Base-by-base conservation (phyloP, 2,329 filamentous ascomycete species). In the Xenoacremonium recifei region DNA sequence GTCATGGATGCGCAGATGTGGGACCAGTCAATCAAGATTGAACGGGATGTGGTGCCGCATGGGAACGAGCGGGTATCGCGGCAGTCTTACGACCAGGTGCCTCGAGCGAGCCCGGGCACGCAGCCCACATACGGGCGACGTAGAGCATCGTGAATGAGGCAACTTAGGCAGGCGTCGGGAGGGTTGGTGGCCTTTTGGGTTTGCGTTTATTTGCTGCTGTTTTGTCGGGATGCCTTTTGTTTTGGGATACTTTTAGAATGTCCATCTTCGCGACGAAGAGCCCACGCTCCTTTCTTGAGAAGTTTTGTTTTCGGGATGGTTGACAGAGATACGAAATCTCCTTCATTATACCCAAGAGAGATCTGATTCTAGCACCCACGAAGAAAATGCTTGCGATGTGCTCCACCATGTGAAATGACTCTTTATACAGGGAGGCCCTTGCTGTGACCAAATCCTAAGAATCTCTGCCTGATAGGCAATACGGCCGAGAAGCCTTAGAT, bases 251-350 rank as follows among this genome's bases (percentile, higher is more conserved):
- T 39, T 47, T 53, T 62, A 63, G 59, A 64, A 47, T 56, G 45
- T 61, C 57, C 47, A 58, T 62, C 61, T 63, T 64, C 58, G 50
- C 58, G 49, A 53, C 45, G 61, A 64, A 62, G 61, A 62, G 51
- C 49, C 37, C 34, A 45, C 50, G 43, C 50, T 53, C 49, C 31
- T 52, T 51, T 43, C 49, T 44, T 37, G 6, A 32, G 19, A 19
- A 20, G 19, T 21, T 40, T 25, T 45, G 40, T 27, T 21, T 42
- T 44, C 20, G 40, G 16, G 32, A 39, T 16, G 34, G 34, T 44
- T 45, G 39, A 35, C 30, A 42, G 47, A 39, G 39, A 40, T 35
- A 46, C 40, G 44, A 50, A 48, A 48, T 45, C 32, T 37, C 32
- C 32, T 45, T 40, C 41, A 55, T 35, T 53, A 57, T 57, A 57